These are phyloP conservation scores for Acer yangbiense DNA, from an alignment of 345 rosid species.

Conservation along the genomic window DNA sequence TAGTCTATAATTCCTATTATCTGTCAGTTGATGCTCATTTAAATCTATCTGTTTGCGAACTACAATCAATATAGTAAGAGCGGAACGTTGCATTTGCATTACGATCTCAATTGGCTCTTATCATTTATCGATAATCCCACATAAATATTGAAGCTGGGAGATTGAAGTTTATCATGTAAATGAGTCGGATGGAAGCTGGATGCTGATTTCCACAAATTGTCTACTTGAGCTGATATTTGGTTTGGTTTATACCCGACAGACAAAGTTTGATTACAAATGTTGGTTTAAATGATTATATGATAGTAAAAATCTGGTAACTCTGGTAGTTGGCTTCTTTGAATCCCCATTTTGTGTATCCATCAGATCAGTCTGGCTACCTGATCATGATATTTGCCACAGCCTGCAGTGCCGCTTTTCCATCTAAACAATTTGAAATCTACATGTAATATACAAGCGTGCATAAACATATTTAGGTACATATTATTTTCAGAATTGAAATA, in stretches of 20 bases:
- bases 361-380: neutral
- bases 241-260: neutral
- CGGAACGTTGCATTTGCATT: neutral
- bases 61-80: neutral
- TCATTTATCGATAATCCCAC: neutral
- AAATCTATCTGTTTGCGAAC: neutral
- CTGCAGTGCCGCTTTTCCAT: neutral
- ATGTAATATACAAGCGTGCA: neutral
- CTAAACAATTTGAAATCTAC: neutral
- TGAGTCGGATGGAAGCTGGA: neutral
- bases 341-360: neutral
- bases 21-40: neutral
- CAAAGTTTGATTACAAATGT: neutral
- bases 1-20: neutral
- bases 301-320: neutral
- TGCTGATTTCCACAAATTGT: neutral
- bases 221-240: neutral
- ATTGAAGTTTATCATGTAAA: neutral
- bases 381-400: neutral
- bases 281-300: neutral
- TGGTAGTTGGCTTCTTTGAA: neutral
- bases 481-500: neutral
- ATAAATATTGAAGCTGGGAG: conserved; percentile 9
- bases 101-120: neutral
- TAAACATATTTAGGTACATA: neutral